Evolutionary conservation across 345 rosid genomes (phyloP), one percentile per base, ranked within the genome.

Genomic region (Lepidium sativum): DNA sequence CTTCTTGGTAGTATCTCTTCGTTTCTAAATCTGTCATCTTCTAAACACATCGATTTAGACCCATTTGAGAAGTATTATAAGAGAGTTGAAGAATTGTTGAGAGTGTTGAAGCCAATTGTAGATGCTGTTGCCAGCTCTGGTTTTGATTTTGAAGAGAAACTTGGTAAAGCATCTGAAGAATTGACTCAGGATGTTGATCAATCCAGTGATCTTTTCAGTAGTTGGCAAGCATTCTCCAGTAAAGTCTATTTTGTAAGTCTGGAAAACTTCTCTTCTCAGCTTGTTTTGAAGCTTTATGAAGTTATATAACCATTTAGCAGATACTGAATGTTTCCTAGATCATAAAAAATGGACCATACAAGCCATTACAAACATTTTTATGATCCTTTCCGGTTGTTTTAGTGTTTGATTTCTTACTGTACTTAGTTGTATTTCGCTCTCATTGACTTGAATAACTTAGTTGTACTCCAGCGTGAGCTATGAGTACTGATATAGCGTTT

Each of bases 181-280:
- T 76, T 91, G 67, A 60, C 73, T 73, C 91, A 79, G 47, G 84
- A 80, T 73, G 77, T 88, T 65, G 88, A 80, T 57, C 94, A 83
- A 54, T 60, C 87, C 60, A 84, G 61, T 63, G 86, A 88, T 78
- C 78, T 79, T 67, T 81, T 87, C 66, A 84, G 80, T 51, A 83
- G 69, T 62, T 85, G 96, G 86, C 89, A 85, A 64, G 81, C 94
- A 6, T 75, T 88, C 74, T 78, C 77, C 31, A 91, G 98, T 70
- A 87, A 87, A 86, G 84, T 85, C 58, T 82, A 84, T 68, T 86
- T 85, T 78, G 99, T 95, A 79, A 85, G 99, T 78, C 10, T 17
- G 11, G 6, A 4, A 21, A 9, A 9, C 16, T 20, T 58, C 12
- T 68, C 6, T 0, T 13, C 40, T 38, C 3, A 25, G 13, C 12